Evolutionary conservation across 768 basidiomycete species (phyloP), one percentile per base, ranked within the genome.

Genomic region (Termitomyces sp.): DNA sequence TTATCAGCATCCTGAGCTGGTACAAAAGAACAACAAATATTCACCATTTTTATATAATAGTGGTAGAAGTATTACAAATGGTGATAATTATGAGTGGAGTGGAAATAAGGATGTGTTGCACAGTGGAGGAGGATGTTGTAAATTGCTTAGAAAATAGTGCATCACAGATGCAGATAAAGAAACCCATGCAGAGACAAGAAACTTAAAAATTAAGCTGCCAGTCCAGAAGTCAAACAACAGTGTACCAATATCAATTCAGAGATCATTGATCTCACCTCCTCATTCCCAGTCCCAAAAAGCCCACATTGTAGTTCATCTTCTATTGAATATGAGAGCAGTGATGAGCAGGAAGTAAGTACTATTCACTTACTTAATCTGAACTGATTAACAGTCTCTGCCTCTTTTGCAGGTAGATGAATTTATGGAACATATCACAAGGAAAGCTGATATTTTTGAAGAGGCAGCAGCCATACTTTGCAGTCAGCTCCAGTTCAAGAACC

Each of bases 401-500:
- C 7, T 17, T 8, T 45, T 15, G 12, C 43, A 56, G 43, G 17
- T 34, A 56, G 55, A 56, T 56, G 43, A 56, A 12, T 46, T 32
- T 46, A 17, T 36, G 11, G 32, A 46, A 43, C 17, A 56, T 20
- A 31, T 56, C 20, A 36, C 4, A 7, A 56, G n/a, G 43, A 45
- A 32, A 36, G 55, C 55, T 46, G 32, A 46, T 1, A 20, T n/a
- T 4, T 31, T 56, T 56, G 45, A 56, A 47, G 45, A 56, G 56
- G 56, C 56, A 34, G 56, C 45, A 34, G 32, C 29, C 11, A 56
- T 56, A 3, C 45, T 56, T 46, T 15, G 55, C 43, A 46, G 55
- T 34, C 56, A 56, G 45, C 42, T 47, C 2, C 42, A 45, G 34
- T 57, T 47, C 56, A 57, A 47, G 20, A 57, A 46, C 46, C 34